Evolutionary conservation across 805 yeast genomes (phyloP).

Genomic region (Pichia pseudocactophila): DNA sequence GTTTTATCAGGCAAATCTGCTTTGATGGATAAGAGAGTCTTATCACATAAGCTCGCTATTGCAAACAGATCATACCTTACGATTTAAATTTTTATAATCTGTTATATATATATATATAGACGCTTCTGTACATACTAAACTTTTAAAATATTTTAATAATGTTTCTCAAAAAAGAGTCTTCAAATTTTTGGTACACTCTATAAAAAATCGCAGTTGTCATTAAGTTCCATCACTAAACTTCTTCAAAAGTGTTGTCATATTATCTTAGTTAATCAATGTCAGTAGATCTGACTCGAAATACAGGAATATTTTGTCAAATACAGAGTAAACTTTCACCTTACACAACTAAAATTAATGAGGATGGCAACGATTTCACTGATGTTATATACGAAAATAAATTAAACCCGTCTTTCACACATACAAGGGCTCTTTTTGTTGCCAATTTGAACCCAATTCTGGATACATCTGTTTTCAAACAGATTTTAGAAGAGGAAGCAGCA

Average conservation of each 20-base stretch:
- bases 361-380: conserved; percentile 12
- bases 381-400: conserved; percentile 28
- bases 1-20: conserved; percentile 73
- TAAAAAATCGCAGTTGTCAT: too few relatives aligned
- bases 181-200: too few relatives aligned
- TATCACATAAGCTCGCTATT: conserved; percentile 79
- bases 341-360: too few relatives aligned
- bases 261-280: too few relatives aligned
- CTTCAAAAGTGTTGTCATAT: too few relatives aligned
- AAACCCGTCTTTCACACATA: conserved; percentile 28
- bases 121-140: neutral
- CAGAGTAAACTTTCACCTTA: too few relatives aligned
- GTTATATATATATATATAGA: conserved; percentile 2
- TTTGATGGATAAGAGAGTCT: conserved; percentile 75
- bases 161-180: too few relatives aligned
- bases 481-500: conserved; percentile 27
- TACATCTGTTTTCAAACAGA: conserved; percentile 30
- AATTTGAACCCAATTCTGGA: conserved; percentile 33
- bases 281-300: too few relatives aligned
- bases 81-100: conserved; percentile 12
- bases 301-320: too few relatives aligned
- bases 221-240: too few relatives aligned
- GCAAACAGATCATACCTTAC: conserved; percentile 66
- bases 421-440: conserved; percentile 38
- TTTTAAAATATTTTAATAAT: too few relatives aligned